Evolutionary conservation across 2,329 filamentous ascomycete species (phyloP).

Genomic region (Penicillium sclerotiorum): DNA sequence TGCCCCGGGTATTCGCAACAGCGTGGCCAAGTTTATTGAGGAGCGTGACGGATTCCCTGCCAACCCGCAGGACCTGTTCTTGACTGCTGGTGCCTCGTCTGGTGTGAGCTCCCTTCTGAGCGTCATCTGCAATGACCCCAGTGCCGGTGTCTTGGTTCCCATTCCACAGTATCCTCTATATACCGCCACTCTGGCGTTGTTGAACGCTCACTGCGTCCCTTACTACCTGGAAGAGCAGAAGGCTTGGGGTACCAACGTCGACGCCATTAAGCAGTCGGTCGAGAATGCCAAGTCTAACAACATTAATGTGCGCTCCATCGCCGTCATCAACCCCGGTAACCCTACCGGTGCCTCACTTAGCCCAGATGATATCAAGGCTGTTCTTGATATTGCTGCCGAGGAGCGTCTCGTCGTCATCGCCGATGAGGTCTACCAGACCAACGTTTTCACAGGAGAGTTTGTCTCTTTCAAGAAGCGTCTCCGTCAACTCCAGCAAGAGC

Average conservation of each 20-base stretch:
- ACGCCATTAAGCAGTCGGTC: conserved; percentile 73
- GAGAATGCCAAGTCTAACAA: conserved; percentile 74
- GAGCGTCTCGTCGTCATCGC: conserved; percentile 88
- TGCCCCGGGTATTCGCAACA: conserved; percentile 81
- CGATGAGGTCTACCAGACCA: conserved; percentile 99
- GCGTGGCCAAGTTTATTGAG: conserved; percentile 90
- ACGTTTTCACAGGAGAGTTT: conserved; percentile 93
- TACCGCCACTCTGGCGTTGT: conserved; percentile 83
- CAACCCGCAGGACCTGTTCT: conserved; percentile 79
- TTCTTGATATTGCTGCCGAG: conserved; percentile 84
- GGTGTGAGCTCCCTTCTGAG: conserved; percentile 93
- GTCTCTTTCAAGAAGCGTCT: conserved; percentile 92
- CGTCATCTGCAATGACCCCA: conserved; percentile 76
- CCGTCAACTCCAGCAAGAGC: conserved; percentile 73
- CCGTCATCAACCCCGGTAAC: conserved; percentile 98
- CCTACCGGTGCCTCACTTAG: conserved; percentile 87
- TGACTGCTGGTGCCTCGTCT: conserved; percentile 87
- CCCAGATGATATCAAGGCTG: conserved; percentile 74
- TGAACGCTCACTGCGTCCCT: conserved; percentile 84
- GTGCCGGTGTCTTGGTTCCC: conserved; percentile 84
- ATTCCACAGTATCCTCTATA: conserved; percentile 99
- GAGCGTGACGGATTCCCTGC: conserved; percentile 87
- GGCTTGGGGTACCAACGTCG: conserved; percentile 84
- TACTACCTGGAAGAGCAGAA: conserved; percentile 89
- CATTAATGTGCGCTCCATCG: conserved; percentile 86